These are phyloP conservation scores for Neofusicoccum umdonicola DNA, from an alignment of 2,329 filamentous ascomycete genomes.

Conservation along the genomic window DNA sequence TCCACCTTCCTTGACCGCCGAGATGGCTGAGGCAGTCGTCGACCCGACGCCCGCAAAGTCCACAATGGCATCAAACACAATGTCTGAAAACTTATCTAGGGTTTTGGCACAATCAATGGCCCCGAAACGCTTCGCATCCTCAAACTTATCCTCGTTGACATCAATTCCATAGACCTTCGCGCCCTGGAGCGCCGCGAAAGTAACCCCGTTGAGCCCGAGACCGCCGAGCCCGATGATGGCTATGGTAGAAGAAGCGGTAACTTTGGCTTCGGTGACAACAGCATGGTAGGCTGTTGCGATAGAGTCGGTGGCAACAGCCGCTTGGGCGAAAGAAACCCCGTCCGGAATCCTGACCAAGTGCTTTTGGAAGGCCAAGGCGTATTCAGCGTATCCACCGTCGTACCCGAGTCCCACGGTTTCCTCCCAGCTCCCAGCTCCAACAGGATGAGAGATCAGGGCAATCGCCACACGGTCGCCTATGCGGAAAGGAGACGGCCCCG, in stretches of 20 bases:
- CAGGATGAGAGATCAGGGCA: background rate
- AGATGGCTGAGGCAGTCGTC: background rate
- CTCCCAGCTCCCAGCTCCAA: background rate
- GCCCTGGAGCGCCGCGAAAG: background rate
- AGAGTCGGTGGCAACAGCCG: conserved; percentile 14
- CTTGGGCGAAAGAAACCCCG: conserved; percentile 5
- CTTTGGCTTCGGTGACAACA: background rate
- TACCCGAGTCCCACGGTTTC: background rate
- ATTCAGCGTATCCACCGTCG: background rate
- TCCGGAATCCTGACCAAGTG: conserved; percentile 11
- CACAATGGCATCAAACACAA: background rate
- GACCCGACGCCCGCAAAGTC: background rate
- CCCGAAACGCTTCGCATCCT: background rate
- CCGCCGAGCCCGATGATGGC: background rate
- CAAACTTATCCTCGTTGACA: background rate
- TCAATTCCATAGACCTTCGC: background rate
- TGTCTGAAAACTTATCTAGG: background rate
- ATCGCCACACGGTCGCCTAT: background rate
- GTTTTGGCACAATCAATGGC: background rate
- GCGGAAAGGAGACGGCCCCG: background rate
- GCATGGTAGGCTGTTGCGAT: conserved; percentile 19
- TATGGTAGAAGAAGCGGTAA: background rate
- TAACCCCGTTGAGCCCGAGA: background rate
- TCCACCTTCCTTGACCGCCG: background rate
- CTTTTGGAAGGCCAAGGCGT: background rate